A percentile compares a stretch with the other conserved stretches of the same genome.
These are phyloP conservation scores for Colletotrichum filicis DNA, from an alignment of 2,329 filamentous ascomycete species.

Conservation along the genomic window DNA sequence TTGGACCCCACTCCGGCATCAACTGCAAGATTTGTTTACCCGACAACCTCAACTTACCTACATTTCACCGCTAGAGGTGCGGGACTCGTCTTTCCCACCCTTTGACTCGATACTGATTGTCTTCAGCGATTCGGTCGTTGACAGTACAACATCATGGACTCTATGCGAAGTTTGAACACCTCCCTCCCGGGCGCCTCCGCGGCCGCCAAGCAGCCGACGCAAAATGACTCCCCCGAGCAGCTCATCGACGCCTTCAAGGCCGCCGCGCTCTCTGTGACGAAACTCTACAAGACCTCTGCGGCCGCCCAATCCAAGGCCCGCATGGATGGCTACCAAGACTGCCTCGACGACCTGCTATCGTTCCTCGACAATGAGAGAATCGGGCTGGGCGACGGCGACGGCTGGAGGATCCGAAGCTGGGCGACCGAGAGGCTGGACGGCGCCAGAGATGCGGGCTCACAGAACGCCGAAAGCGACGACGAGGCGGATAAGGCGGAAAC, in stretches of 20 bases:
- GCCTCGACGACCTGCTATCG: constrained; percentile 86
- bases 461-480: constrained; percentile 74
- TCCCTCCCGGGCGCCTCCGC: constrained; percentile 37
- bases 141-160: constrained; percentile 41
- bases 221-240: constrained; percentile 63
- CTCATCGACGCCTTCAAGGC: constrained; percentile 91
- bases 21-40: constrained; percentile 31
- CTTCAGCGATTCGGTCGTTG: constrained; percentile 1
- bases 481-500: constrained; percentile 73
- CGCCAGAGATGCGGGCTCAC: constrained; percentile 59
- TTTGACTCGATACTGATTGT: constrained; percentile 13
- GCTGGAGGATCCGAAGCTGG: constrained; percentile 70
- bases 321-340: constrained; percentile 90
- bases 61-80: constrained; percentile 31
- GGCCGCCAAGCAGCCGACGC: constrained; percentile 40
- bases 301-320: constrained; percentile 80
- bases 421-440: constrained; percentile 77
- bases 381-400: constrained; percentile 83
- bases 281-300: constrained; percentile 93
- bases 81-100: constrained; percentile 14
- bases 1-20: constrained; percentile 28
- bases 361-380: constrained; percentile 87
- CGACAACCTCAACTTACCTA: constrained; percentile 10
- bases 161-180: constrained; percentile 44
- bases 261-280: constrained; percentile 93